Evolutionary conservation across 257 asterid species (phyloP).

Genomic region (Salvia rosmarinus): DNA sequence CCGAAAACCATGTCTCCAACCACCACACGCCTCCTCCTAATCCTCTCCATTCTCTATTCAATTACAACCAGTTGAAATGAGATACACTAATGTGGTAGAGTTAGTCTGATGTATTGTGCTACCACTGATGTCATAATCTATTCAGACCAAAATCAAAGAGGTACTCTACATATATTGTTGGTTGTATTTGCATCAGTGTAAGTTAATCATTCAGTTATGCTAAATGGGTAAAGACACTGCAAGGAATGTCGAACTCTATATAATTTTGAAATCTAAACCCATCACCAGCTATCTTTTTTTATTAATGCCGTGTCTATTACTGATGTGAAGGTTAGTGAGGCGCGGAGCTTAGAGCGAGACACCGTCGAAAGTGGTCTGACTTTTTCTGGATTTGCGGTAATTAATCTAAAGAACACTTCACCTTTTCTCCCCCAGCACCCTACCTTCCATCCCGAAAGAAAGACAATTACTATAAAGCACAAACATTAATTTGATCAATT

Average conservation of each 20-base stretch:
- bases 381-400: constrained; percentile 98
- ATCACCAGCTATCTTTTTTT: constrained; percentile 22
- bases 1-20: too few species aligned
- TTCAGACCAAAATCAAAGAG: neutral
- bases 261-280: neutral
- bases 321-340: constrained; percentile 86
- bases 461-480: neutral
- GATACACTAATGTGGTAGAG: too few species aligned
- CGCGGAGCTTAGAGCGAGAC: constrained; percentile 87
- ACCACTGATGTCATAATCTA: neutral
- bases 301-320: constrained; percentile 30
- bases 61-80: too few species aligned
- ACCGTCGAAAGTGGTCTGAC: constrained; percentile 79
- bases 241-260: neutral
- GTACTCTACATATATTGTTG: neutral
- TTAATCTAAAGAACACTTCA: constrained; percentile 22
- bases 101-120: too few species aligned
- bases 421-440: neutral
- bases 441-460: constrained; percentile 16
- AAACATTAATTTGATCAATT: neutral
- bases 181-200: neutral
- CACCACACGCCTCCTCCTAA: too few species aligned
- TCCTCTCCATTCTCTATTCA: too few species aligned
- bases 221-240: neutral
- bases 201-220: neutral